Conservation (phyloP, 148 eudicot species). For the Agrostemma githago region DNA sequence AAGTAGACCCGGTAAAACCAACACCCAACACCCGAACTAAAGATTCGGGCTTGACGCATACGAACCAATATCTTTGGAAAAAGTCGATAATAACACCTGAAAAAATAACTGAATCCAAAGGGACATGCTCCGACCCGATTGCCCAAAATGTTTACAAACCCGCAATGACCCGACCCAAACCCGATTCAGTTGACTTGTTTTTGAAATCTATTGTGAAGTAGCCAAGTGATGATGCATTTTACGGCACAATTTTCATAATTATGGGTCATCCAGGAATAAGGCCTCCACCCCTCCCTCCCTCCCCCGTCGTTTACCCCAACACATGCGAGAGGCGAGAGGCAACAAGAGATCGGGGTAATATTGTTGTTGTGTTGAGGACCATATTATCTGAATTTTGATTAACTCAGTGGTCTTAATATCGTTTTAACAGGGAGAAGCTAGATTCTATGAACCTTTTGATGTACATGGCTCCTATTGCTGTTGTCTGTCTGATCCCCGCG, state of each 20-base stretch:
- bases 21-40: too few relatives aligned
- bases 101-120: too few relatives aligned
- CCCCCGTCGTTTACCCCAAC: not conserved
- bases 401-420: not conserved
- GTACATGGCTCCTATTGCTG: conserved; percentile 93
- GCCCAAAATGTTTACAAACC: too few relatives aligned
- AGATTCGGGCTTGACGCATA: too few relatives aligned
- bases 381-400: not conserved
- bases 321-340: not conserved
- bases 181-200: too few relatives aligned
- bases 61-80: too few relatives aligned
- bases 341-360: not conserved
- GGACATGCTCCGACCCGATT: too few relatives aligned
- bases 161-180: too few relatives aligned
- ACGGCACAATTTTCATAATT: too few relatives aligned
- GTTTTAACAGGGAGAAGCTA: conserved; percentile 69
- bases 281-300: not conserved
- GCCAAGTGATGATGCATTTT: not conserved
- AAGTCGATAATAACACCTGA: too few relatives aligned
- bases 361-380: conserved; percentile 3
- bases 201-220: not conserved
- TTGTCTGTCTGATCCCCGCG: conserved; percentile 66
- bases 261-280: not conserved
- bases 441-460: conserved; percentile 88
- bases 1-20: not conserved